Evolutionary conservation across 257 asterid species (phyloP).

Genomic region (Voacanga thouarsii): DNA sequence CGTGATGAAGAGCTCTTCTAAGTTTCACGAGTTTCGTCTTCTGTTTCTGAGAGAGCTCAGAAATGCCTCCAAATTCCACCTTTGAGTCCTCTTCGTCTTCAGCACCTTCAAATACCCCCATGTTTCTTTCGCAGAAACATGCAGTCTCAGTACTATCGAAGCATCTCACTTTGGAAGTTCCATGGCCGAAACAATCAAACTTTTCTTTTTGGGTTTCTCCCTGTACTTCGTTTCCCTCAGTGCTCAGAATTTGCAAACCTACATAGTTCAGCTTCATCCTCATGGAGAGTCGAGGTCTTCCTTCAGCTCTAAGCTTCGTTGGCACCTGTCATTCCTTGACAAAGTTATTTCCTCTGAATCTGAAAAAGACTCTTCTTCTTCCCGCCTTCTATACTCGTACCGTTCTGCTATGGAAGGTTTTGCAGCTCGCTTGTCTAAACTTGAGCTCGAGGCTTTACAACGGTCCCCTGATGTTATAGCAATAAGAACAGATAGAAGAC

Average conservation of each 20-base stretch:
- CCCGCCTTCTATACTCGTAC: conserved; percentile 76
- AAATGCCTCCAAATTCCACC: conserved; percentile 15
- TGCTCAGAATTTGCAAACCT: conserved; percentile 56
- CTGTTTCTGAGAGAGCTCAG: conserved; percentile 29
- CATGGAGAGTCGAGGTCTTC: conserved; percentile 33
- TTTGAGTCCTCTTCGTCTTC: conserved; percentile 22
- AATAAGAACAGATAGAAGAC: conserved; percentile 57
- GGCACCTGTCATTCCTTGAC: conserved; percentile 82
- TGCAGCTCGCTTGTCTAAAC: conserved; percentile 59
- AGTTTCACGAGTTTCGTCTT: conserved; percentile 64
- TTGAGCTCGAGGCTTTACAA: conserved; percentile 41
- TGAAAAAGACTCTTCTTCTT: conserved; percentile 38
- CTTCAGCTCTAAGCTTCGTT: conserved; percentile 52
- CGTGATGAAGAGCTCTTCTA: conserved; percentile 81
- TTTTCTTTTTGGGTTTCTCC: conserved; percentile 28
- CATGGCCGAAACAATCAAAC: conserved; percentile 36
- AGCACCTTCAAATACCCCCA: conserved; percentile 62
- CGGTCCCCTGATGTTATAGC: conserved; percentile 51
- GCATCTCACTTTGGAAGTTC: conserved; percentile 2
- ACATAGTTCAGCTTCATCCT: conserved; percentile 84
- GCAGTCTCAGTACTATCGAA: conserved; percentile 22
- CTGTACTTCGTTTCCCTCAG: conserved; percentile 25
- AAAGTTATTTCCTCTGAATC: conserved; percentile 29
- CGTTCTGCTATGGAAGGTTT: conserved; percentile 78
- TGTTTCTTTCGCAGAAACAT: conserved; percentile 23